Evolutionary conservation across 306 rosid species (phyloP), one percentile per base, ranked within the genome.

Genomic region (Quercus dentata): DNA sequence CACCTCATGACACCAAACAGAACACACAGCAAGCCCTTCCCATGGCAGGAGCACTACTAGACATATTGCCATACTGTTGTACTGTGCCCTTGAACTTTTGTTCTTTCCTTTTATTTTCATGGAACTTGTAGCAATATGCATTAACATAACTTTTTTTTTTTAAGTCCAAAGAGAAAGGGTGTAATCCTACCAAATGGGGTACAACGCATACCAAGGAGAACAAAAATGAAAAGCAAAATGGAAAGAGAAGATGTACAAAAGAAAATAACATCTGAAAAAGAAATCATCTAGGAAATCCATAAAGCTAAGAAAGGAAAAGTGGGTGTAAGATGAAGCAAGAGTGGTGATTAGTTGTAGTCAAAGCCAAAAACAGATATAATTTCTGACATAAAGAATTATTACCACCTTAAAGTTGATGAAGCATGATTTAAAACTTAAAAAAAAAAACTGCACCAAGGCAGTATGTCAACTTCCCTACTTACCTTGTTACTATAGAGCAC

Each of bases 401-500:
- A 1, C 27, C 72, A 68, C 72, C 69, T 33, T 19, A 35, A 30
- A 64, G 44, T 64, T 30, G 18, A 33, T 67, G 72, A 67, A 67
- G 28, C 52, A 19, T 8, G 38, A 67, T 9, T 35, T 18, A 35
- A 65, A 67, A 10, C 52, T 67, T 67, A 0, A 14, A 64, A 46
- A 17, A 67, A 23, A 67, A 33, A 64, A 51, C 65, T 27, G 19
- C 31, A 61, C 73, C 57, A 55, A 65, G 59, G 17, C 28, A 23
- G 19, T 57, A 74, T 55, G 65, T 69, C 20, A 46, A 56, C 25
- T 64, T 15, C 21, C 52, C 71, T 30, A 72, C 17, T 57, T 89
- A 92, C 99, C 98, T 91, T 95, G 88, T 90, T 94, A 80, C 88
- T 85, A 76, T 84, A 89, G 64, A 81, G 90, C 89, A 90, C 77